Base-by-base conservation (phyloP, 208 protist species). In the Naegleria gruberi region DNA sequence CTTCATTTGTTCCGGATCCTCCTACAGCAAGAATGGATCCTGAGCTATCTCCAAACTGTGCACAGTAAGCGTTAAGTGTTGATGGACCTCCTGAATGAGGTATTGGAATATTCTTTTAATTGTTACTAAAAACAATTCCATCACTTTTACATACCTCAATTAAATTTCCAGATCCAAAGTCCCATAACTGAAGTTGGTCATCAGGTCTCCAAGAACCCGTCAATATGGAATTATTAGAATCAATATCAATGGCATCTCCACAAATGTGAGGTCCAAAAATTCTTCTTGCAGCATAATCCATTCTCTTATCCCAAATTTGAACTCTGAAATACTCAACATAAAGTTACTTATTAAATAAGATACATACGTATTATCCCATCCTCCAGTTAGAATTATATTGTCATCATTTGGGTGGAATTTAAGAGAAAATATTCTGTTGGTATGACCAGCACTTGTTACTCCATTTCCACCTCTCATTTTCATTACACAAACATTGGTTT, bases 231-330 rank as follows among this genome's bases (percentile, higher is more conserved):
- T 65, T 10, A 46, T 89, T 89, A 3, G 41, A 4, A 57, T 90
- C 89, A 41, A 90, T 51, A 77, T 89, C 84, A 26, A 91, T 34
- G 43, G 77, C 19, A 47, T 91, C 90, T 44, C 90, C 90, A 82
- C 90, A 84, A 26, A 91, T 89, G n/a, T 91, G 90, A 26, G 90
- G 90, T 15, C 90, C 90, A 86, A 91, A 91, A n/a, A 91, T 81
- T 81, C 82, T 83, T 88, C 74, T 40, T 12, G 73, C 90, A 47
- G 90, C 90, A 87, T 84, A 34, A 17, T 77, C 82, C 30, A 81
- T 34, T 26, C 90, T 85, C 12, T n/a, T 82, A 82, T 91, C 90
- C 84, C 86, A 91, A n/a, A 91, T 82, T 65, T 85, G 82, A 51
- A 90, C 89, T 89, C 65, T 77, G 26, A 6, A 77, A 77, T 15